Evolutionary conservation across 768 basidiomycete species (phyloP).

Genomic region (Russula emetica): DNA sequence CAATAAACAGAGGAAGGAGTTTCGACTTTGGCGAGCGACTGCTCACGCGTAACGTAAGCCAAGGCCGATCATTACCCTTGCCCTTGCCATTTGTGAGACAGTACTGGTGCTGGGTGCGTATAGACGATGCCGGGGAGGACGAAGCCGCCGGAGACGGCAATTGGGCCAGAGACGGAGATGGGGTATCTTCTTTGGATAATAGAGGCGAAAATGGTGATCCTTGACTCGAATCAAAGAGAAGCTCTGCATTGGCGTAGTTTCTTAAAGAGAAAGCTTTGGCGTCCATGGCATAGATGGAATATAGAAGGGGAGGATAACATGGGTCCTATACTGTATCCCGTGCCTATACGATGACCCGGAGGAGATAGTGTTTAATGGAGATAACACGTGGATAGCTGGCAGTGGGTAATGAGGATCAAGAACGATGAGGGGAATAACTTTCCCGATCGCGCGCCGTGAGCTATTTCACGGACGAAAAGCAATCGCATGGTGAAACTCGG

Average conservation of each 20-base stretch:
- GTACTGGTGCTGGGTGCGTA: conserved; percentile 36
- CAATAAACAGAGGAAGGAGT: conserved; percentile 44
- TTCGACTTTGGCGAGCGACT: conserved; percentile 41
- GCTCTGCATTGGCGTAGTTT: no score
- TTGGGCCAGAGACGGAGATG: neutral
- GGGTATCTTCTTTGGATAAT: neutral
- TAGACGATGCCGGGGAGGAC: neutral
- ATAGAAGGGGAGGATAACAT: neutral
- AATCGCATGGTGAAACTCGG: neutral
- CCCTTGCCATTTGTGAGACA: conserved; percentile 39
- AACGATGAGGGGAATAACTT: neutral
- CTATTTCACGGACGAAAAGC: neutral
- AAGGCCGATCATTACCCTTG: conserved; percentile 42
- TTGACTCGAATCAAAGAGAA: neutral
- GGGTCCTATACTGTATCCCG: neutral
- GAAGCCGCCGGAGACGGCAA: neutral
- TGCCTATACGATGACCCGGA: no score
- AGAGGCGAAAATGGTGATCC: neutral
- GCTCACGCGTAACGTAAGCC: conserved; percentile 45
- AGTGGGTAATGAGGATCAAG: neutral
- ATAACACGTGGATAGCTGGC: neutral
- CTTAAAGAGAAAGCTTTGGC: neutral
- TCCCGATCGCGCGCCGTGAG: no score
- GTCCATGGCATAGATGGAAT: neutral
- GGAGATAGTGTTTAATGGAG: neutral